phyloP scores from a whole-genome alignment of 139 green algal species.

The Coelastrella sp. region DNA sequence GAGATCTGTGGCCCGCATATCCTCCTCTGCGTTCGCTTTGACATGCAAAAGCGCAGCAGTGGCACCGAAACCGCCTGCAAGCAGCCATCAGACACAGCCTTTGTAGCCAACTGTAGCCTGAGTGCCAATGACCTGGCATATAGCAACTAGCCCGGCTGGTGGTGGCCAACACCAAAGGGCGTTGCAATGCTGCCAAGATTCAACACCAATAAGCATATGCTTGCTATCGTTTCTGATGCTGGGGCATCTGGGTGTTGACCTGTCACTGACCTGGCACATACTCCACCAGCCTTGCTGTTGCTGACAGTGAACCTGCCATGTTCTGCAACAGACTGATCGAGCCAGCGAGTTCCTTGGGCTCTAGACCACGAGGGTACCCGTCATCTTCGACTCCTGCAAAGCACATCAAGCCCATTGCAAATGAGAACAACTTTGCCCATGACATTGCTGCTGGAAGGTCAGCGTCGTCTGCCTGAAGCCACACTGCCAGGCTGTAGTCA shows the following conservation, averaged over 20 bases:
- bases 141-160: conserved; percentile 14
- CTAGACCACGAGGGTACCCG: conserved; percentile 84
- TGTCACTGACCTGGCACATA: not conserved
- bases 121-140: not conserved
- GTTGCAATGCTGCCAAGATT: too few species aligned
- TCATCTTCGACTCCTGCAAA: conserved; percentile 87
- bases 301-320: conserved; percentile 77
- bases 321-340: conserved; percentile 73
- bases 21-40: conserved; percentile 51
- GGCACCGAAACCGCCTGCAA: conserved; percentile 44
- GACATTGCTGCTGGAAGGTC: too few species aligned
- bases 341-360: conserved; percentile 62
- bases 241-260: too few species aligned
- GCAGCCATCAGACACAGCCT: not conserved
- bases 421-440: too few species aligned
- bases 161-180: not conserved
- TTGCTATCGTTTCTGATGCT: too few species aligned
- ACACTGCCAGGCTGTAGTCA: not conserved
- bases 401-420: too few species aligned
- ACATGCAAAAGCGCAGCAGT: conserved; percentile 74
- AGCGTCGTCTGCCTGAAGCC: too few species aligned
- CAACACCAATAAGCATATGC: too few species aligned
- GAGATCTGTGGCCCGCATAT: conserved; percentile 66
- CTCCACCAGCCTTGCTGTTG: conserved; percentile 22
- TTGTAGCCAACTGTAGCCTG: not conserved